Percentiles rank a stretch among this genome's conserved stretches.
phyloP scores from a whole-genome alignment of 2,329 filamentous ascomycete genomes.

The Aureobasidium melanogenum region DNA sequence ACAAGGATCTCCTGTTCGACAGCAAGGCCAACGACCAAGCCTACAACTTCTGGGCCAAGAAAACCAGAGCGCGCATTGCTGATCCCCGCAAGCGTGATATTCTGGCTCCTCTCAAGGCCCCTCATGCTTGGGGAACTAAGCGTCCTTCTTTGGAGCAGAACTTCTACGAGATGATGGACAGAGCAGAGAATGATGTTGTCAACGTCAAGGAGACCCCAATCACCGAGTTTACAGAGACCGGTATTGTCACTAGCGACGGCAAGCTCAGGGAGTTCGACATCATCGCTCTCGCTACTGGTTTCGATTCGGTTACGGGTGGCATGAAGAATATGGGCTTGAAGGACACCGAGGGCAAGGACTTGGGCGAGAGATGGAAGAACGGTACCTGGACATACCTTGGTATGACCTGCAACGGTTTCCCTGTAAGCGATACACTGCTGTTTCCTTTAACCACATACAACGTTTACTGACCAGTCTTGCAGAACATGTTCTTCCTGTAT shows the following conservation, averaged over 20 bases:
- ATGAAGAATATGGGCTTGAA: slow-evolving; percentile 32
- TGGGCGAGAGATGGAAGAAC: slow-evolving; percentile 34
- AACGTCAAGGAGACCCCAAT: slow-evolving; percentile 36
- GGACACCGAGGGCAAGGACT: slow-evolving; percentile 29
- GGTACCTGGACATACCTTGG: slow-evolving; percentile 37
- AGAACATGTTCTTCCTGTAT: slow-evolving; percentile 30
- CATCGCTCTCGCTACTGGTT: slow-evolving; percentile 39
- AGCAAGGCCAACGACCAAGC: slow-evolving; percentile 34
- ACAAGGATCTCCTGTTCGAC: slow-evolving; percentile 33
- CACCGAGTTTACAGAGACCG: slow-evolving; percentile 34
- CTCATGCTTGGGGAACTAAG: slow-evolving; percentile 39
- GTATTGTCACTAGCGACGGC: slow-evolving; percentile 34
- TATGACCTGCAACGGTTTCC: slow-evolving; percentile 32
- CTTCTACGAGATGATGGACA: slow-evolving; percentile 39
- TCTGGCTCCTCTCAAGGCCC: slow-evolving; percentile 35
- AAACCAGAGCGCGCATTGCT: slow-evolving; percentile 33
- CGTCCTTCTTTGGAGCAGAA: slow-evolving; percentile 39
- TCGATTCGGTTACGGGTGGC: slow-evolving; percentile 38
- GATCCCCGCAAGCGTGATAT: slow-evolving; percentile 38
- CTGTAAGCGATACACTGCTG: slow-evolving; percentile 13
- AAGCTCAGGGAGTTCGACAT: slow-evolving; percentile 36
- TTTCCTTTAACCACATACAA: background rate
- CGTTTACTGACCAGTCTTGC: background rate
- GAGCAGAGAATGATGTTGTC: slow-evolving; percentile 34
- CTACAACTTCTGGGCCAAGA: slow-evolving; percentile 41